Percentiles rank a stretch among this genome's conserved stretches.
Evolutionary conservation across 2,329 filamentous ascomycete species (phyloP).

Genomic region (Ophiocordyceps australis): DNA sequence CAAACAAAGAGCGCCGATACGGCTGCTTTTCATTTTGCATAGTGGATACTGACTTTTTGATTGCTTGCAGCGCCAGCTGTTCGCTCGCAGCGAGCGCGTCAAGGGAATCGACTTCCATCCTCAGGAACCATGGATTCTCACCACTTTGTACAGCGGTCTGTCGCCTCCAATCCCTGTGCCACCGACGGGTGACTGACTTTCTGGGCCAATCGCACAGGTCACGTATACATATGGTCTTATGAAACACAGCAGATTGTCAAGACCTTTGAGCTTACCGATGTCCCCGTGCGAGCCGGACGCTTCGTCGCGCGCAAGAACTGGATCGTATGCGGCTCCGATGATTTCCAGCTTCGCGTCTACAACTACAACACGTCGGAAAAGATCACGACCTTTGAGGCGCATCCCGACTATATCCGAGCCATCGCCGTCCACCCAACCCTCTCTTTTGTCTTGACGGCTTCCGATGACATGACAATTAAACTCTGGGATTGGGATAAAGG

Average conservation of each 20-base stretch:
- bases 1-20: too few species aligned
- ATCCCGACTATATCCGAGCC: slow-evolving; percentile 95
- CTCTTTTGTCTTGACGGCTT: slow-evolving; percentile 88
- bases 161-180: background rate
- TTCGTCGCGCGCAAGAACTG: slow-evolving; percentile 98
- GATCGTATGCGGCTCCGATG: slow-evolving; percentile 92
- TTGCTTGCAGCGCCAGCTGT: slow-evolving; percentile 27
- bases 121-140: slow-evolving; percentile 90
- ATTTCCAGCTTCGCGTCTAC: slow-evolving; percentile 77
- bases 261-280: slow-evolving; percentile 97
- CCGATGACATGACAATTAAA: slow-evolving; percentile 97
- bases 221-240: slow-evolving; percentile 99
- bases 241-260: slow-evolving; percentile 95
- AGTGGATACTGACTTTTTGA: too few species aligned
- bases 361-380: slow-evolving; percentile 99
- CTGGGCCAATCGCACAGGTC: slow-evolving; percentile 42
- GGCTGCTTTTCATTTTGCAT: too few species aligned
- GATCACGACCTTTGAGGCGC: slow-evolving; percentile 90
- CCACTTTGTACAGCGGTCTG: slow-evolving; percentile 83
- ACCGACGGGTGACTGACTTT: slow-evolving; percentile 2
- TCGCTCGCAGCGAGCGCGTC: slow-evolving; percentile 80
- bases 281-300: slow-evolving; percentile 87
- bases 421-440: slow-evolving; percentile 92
- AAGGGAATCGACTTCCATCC: slow-evolving; percentile 97
- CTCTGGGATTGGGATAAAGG: slow-evolving; percentile 98